phyloP scores from a whole-genome alignment of 305 asterid species.

The Stenogyne calaminthoides region DNA sequence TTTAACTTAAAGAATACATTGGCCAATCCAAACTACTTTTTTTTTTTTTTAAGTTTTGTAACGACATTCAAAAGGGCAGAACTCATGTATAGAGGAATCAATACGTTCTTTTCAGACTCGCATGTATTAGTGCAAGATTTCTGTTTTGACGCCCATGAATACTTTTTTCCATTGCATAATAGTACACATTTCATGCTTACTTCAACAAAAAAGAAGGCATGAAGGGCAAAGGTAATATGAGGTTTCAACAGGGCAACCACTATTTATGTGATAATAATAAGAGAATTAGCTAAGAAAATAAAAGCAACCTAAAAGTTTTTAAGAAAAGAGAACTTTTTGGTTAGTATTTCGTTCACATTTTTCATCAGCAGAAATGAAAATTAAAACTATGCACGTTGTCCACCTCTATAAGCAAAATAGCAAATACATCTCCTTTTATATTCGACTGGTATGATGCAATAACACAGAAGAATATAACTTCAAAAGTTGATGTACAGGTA shows the following conservation, averaged over 20 bases:
- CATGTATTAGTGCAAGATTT: not conserved
- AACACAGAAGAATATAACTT: not conserved
- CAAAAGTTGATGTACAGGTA: constrained; percentile 14
- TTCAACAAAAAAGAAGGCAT: not conserved
- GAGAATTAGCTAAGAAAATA: constrained; percentile 2
- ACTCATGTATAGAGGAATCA: not conserved
- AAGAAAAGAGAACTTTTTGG: not conserved
- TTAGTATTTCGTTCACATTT: not conserved
- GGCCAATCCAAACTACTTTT: not conserved
- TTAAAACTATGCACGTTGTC: not conserved
- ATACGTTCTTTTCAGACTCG: not conserved
- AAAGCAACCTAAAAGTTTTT: not conserved
- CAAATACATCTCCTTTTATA: not conserved
- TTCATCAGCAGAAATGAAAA: not conserved
- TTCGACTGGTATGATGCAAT: not conserved
- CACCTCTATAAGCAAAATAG: constrained; percentile 3
- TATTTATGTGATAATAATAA: not conserved
- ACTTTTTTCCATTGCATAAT: not conserved
- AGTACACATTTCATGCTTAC: not conserved
- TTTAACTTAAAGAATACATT: constrained; percentile 3
- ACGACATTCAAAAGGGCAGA: not conserved
- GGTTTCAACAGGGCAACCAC: not conserved
- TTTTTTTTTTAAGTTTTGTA: not conserved
- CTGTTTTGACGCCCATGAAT: not conserved
- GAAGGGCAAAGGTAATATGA: not conserved